Evolutionary conservation across 2,329 filamentous ascomycete species (phyloP).

Genomic region (Cryphonectria naterciae): DNA sequence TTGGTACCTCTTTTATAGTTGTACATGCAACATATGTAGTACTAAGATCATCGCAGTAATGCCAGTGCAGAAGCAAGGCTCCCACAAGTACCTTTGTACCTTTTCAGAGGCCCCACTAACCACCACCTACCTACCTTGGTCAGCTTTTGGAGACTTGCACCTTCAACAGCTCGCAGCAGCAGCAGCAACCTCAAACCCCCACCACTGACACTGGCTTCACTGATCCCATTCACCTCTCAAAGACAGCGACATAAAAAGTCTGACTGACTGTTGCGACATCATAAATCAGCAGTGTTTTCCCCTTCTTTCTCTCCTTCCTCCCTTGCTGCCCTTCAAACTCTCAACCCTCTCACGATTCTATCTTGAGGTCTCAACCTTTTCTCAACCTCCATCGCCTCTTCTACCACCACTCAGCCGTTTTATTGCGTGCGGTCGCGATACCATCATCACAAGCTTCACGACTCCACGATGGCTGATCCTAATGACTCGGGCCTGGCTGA

Average conservation of each 20-base stretch:
- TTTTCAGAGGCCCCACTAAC: neutral
- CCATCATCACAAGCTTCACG: conserved; percentile 4
- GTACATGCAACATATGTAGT: neutral
- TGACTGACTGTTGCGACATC: neutral
- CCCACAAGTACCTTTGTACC: neutral
- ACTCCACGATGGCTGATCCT: conserved; percentile 31
- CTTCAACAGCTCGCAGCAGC: neutral
- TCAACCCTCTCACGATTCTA: too few species aligned
- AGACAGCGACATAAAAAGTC: neutral
- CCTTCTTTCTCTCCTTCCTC: neutral
- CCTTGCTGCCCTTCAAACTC: neutral
- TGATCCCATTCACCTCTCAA: neutral
- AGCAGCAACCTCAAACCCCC: neutral
- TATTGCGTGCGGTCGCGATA: conserved; percentile 7
- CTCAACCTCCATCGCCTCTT: neutral
- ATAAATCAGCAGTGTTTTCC: neutral
- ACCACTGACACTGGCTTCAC: neutral
- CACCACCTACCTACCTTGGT: neutral
- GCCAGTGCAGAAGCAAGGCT: neutral
- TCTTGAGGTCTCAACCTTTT: too few species aligned
- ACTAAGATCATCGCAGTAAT: neutral
- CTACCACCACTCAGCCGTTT: conserved; percentile 26
- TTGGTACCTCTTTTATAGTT: neutral
- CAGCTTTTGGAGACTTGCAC: neutral
- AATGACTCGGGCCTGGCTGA: conserved; percentile 64